Evolutionary conservation across 805 yeast genomes (phyloP).

Genomic region (Teunomyces atbi): DNA sequence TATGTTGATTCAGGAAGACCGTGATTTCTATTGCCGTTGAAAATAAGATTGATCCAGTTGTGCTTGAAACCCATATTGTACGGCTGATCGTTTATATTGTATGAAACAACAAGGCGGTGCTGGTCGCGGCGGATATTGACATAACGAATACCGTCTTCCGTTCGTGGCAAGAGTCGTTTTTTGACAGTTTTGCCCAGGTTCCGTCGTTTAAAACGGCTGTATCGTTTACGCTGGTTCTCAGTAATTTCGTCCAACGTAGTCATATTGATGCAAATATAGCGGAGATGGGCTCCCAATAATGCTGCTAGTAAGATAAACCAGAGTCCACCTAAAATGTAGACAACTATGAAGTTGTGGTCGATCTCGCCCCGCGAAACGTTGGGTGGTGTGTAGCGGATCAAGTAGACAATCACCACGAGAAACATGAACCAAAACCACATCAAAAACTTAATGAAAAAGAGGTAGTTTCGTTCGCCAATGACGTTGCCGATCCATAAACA

Average conservation of each 20-base stretch:
- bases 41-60: slow-evolving; percentile 37
- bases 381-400: slow-evolving; percentile 21
- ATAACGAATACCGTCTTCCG: slow-evolving; percentile 38
- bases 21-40: slow-evolving; percentile 22
- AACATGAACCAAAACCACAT: slow-evolving; percentile 37
- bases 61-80: slow-evolving; percentile 35
- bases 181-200: slow-evolving; percentile 8
- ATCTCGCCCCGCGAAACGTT: slow-evolving; percentile 22
- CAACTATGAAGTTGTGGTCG: slow-evolving; percentile 50
- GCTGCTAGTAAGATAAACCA: slow-evolving; percentile 46
- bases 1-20: slow-evolving; percentile 11
- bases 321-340: slow-evolving; percentile 44
- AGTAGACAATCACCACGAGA: slow-evolving; percentile 24
- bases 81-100: slow-evolving; percentile 28
- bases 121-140: slow-evolving; percentile 37
- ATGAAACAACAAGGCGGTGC: slow-evolving; percentile 36
- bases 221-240: slow-evolving; percentile 27
- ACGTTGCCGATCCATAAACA: slow-evolving; percentile 76
- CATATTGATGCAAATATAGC: slow-evolving; percentile 46
- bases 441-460: slow-evolving; percentile 55
- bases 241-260: slow-evolving; percentile 62
- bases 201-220: slow-evolving; percentile 22
- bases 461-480: slow-evolving; percentile 67
- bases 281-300: slow-evolving; percentile 41
- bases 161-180: slow-evolving; percentile 17